A percentile compares a stretch with the other conserved stretches of the same genome.
Conservation (phyloP, 305 asterid species). For the Euphrasia arctica region DNA sequence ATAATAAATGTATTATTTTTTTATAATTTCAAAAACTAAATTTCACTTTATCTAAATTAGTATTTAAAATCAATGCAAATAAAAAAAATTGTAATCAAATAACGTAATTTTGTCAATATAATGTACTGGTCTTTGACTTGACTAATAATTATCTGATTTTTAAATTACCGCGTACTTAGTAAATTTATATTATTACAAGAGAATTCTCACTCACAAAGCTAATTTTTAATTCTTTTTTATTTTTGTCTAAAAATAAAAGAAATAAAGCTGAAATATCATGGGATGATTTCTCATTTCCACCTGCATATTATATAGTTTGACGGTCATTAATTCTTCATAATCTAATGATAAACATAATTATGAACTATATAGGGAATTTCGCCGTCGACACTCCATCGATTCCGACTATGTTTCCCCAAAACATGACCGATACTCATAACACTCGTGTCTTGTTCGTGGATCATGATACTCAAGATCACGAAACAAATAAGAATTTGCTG, state of each 20-base stretch:
- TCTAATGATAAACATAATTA: neutral
- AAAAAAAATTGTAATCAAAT: neutral
- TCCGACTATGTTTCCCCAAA: neutral
- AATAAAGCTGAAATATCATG: neutral
- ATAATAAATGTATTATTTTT: too few relatives aligned
- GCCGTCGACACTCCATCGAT: neutral
- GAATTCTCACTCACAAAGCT: neutral
- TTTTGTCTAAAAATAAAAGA: too few relatives aligned
- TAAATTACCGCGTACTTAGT: neutral
- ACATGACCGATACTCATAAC: slow-evolving; percentile 5
- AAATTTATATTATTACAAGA: too few relatives aligned
- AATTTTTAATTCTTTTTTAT: too few relatives aligned
- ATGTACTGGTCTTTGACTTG: neutral
- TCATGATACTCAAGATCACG: slow-evolving; percentile 26
- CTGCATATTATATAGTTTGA: too few relatives aligned
- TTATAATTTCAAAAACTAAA: too few relatives aligned
- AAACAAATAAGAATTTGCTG: slow-evolving; percentile 22
- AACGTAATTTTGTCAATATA: neutral
- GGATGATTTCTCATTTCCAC: neutral
- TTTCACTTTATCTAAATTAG: too few relatives aligned
- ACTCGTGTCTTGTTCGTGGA: slow-evolving; percentile 35
- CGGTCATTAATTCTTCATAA: too few relatives aligned
- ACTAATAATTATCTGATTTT: neutral
- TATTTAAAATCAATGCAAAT: neutral
- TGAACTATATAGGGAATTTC: neutral